Evolutionary conservation across 2,329 filamentous ascomycete genomes (phyloP), one percentile per base, ranked within the genome.

Genomic region (Sordariomycetes sp.): DNA sequence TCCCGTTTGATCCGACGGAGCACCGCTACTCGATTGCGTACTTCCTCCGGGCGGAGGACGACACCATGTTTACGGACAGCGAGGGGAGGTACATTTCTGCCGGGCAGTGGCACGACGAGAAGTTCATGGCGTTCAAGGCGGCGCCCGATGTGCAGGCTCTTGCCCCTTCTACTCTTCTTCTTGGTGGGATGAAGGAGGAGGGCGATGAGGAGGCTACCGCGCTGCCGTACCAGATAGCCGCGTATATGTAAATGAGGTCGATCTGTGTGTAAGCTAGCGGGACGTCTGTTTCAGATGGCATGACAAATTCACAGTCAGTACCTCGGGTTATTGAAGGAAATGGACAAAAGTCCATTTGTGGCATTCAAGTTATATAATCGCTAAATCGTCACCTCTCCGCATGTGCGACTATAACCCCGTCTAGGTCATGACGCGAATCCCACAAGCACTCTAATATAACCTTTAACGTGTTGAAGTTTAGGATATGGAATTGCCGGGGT

Each of bases 1-100:
- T 82, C 22, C 78, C 78, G 0, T 74, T 75, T 60, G 66, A 78
- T 67, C 70, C 72, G 24, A 62, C 65, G 48, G 75, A 80, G 75
- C 75, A 80, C 68, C 75, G 79, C 58, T 81, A 81, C 72, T 79
- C 75, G 10, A 78, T 81, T 60, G 78, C 79, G 15, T 82, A 81
- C 67, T 81, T 81, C 70, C 70, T 81, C 55, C 72, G 78, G 39
- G 75, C 78, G 56, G 77, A 81, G 70, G 72, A 81, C 65, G 76
- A 77, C 63, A 76, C 75, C 64, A 74, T 76, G 71, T 80, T 81
- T 65, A 71, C 70, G 53, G 79, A 81, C 67, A 74, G 72, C 61
- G 76, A 78, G 69, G 78, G 78, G 58, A 69, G 77, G 51, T 73
- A 72, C 61, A 71, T 81, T 60, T 79, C 78, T 10, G 76, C 78